Percentiles rank a stretch among this genome's conserved stretches.
Evolutionary conservation across 306 rosid genomes (phyloP).

Genomic region (Lathyrus sativus): DNA sequence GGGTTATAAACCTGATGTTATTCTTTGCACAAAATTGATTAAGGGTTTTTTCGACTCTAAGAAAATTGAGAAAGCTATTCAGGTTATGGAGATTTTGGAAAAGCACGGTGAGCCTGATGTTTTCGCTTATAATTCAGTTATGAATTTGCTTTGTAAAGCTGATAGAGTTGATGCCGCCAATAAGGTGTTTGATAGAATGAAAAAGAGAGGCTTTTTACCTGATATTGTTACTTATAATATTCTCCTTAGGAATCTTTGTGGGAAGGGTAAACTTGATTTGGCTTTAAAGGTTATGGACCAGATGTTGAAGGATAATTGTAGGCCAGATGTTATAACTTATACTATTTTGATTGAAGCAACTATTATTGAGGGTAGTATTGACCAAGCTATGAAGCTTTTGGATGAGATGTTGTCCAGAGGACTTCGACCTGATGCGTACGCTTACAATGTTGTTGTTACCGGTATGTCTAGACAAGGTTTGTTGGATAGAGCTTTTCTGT

Average conservation of each 20-base stretch:
- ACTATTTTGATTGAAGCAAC: constrained; percentile 85
- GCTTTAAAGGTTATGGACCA: constrained; percentile 63
- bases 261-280: constrained; percentile 66
- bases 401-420: constrained; percentile 72
- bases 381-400: constrained; percentile 69
- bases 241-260: constrained; percentile 62
- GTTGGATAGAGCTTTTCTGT: constrained; percentile 70
- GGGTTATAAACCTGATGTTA: constrained; percentile 71
- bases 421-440: constrained; percentile 68
- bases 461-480: too few relatives aligned
- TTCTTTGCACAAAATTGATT: constrained; percentile 68
- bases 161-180: constrained; percentile 60
- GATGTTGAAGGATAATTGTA: constrained; percentile 70
- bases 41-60: constrained; percentile 70
- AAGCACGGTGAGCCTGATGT: constrained; percentile 79
- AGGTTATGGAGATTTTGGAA: constrained; percentile 77
- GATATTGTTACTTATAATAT: constrained; percentile 76
- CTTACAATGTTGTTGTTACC: constrained; percentile 66
- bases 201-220: constrained; percentile 61
- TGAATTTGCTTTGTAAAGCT: constrained; percentile 63
- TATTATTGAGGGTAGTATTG: constrained; percentile 65
- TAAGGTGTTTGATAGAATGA: constrained; percentile 72
- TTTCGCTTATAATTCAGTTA: constrained; percentile 75
- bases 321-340: constrained; percentile 76
- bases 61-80: constrained; percentile 62